Evolutionary conservation across 2,329 filamentous ascomycete genomes (phyloP), one percentile per base, ranked within the genome.

Genomic region (Botrytis galanthina): DNA sequence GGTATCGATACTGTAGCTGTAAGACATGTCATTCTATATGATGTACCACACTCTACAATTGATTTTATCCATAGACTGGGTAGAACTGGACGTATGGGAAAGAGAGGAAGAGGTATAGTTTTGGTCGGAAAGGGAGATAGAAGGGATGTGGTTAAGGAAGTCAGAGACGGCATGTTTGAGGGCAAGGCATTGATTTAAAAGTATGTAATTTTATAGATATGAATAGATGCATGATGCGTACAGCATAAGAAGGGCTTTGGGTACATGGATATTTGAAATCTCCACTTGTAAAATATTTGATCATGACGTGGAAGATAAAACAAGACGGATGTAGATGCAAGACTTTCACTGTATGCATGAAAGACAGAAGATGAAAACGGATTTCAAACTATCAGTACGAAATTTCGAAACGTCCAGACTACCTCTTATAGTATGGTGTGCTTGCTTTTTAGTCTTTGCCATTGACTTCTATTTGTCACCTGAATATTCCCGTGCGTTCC

Each of bases 21-120:
- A 29, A 89, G 93, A 73, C 93, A 97, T 77, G 96, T 99, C 70
- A 91, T 99, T 72, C 84, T 99, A 39, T 98, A 97, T 82, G 94
- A 99, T 81, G 95, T 99, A n/a, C 96, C 96, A 7, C 95, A 98
- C 81, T 97, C 93, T 0, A 97, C 94, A 0, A 97, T 99, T 74
- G 97, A 99, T 82, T 99, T 99, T 80, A 98, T 99, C 80, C 97
- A 99, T 83, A 92, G 97, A 26, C 89, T 98, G 7, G 96, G 96
- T 26, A 89, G 96, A 73, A 94, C 96, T 1, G 96, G 96, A 0
- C 89, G 96, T 48, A 98, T 98, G 94, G 94, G 94, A 4, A 89
- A 94, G 75, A 88, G 96, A 81, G 96, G 96, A 26, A 88, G 95
- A 73, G 96, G 94, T 32, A 91, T 98, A 76, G 95, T 98, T 42